These are phyloP conservation scores for Puccinia novopanici DNA, from an alignment of 1,284 basidiomycete species.

Conservation along the genomic window DNA sequence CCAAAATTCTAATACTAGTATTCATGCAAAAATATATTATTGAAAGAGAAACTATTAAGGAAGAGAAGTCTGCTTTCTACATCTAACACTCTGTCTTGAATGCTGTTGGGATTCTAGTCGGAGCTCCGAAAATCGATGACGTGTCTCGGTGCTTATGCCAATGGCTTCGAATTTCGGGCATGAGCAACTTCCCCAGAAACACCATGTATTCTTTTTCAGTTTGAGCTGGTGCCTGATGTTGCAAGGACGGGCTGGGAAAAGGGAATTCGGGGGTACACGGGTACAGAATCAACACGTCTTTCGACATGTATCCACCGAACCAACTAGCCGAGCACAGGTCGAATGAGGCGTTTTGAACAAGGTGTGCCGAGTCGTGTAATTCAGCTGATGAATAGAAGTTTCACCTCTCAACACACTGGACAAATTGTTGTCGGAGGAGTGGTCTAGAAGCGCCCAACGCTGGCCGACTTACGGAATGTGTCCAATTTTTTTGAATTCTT, in stretches of 20 bases:
- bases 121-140: neutral
- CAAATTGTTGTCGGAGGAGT: neutral
- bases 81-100: neutral
- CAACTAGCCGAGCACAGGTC: constrained; percentile 37
- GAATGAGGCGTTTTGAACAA: constrained; percentile 5
- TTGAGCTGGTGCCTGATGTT: constrained; percentile 11
- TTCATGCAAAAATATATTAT: neutral
- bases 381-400: neutral
- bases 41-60: neutral
- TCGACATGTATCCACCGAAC: constrained; percentile 33
- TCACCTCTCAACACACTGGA: neutral
- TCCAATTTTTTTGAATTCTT: constrained; percentile 59
- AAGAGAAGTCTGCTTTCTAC: neutral
- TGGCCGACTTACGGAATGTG: constrained; percentile 55
- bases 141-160: neutral
- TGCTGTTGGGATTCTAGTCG: neutral
- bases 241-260: constrained; percentile 23
- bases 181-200: constrained; percentile 15
- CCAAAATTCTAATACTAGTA: neutral
- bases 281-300: constrained; percentile 30
- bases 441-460: neutral
- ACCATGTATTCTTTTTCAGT: constrained; percentile 12
- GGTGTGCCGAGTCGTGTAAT: neutral
- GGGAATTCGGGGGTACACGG: constrained; percentile 44
- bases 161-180: constrained; percentile 11